Percentiles rank a stretch among this genome's conserved stretches.
Evolutionary conservation across 768 basidiomycete genomes (phyloP).

Genomic region (Agaricus subrufescens): DNA sequence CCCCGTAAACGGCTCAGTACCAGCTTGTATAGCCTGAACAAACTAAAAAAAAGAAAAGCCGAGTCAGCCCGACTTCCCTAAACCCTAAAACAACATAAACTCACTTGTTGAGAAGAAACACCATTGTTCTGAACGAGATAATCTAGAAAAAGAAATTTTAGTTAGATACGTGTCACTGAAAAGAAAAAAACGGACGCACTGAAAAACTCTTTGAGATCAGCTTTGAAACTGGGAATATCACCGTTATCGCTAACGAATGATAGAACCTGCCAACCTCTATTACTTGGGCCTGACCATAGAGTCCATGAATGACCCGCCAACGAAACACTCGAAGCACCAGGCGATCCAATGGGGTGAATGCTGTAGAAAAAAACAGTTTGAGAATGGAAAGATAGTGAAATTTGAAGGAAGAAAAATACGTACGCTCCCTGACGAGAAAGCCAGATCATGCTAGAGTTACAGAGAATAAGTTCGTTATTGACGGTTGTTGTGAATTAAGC

Average conservation of each 20-base stretch:
- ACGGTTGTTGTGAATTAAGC: constrained; percentile 12
- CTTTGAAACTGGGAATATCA: constrained; percentile 46
- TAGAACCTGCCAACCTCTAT: constrained; percentile 48
- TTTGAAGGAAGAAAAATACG: constrained; percentile 3
- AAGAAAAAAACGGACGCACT: constrained; percentile 24
- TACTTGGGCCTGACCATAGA: constrained; percentile 49
- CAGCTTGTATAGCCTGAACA: constrained; percentile 50
- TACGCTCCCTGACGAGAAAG: constrained; percentile 53
- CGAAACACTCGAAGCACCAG: constrained; percentile 32
- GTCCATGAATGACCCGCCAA: constrained; percentile 51
- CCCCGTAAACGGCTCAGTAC: constrained; percentile 52
- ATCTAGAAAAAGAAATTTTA: constrained; percentile 22
- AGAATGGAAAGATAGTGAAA: background rate
- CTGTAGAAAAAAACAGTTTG: constrained; percentile 19
- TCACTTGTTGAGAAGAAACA: constrained; percentile 42
- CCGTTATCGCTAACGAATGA: constrained; percentile 48
- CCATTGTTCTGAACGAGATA: constrained; percentile 43
- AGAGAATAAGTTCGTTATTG: background rate
- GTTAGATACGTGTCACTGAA: background rate
- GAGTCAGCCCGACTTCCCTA: too few relatives aligned
- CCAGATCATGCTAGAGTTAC: constrained; percentile 50
- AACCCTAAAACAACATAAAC: background rate
- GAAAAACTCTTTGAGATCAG: constrained; percentile 52
- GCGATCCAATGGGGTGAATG: constrained; percentile 53
- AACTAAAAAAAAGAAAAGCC: constrained; percentile 24